These are phyloP conservation scores for Pyrus pyrifolia DNA, from an alignment of 306 rosid species.

Conservation along the genomic window DNA sequence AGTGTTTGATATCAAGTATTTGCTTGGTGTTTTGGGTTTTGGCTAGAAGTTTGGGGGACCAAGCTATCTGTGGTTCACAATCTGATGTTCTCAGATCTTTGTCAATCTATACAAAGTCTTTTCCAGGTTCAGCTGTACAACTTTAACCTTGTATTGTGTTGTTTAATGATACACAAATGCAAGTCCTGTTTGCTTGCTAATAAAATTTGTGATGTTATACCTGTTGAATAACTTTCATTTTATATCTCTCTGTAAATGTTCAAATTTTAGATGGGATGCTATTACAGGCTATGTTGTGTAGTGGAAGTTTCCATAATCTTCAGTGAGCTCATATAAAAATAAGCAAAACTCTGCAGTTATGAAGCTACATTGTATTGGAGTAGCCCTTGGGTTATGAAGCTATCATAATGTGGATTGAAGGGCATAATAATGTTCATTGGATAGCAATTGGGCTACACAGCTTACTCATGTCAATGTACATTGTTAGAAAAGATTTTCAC, in stretches of 20 bases:
- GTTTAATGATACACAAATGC: neutral
- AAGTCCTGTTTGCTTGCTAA: neutral
- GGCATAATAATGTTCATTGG: neutral
- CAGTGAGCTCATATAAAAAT: neutral
- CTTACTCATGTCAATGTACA: neutral
- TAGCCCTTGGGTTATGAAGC: neutral
- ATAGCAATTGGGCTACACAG: neutral
- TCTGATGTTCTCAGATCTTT: neutral
- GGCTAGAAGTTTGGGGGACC: neutral
- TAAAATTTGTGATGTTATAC: neutral
- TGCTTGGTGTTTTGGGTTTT: neutral
- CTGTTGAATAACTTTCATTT: neutral
- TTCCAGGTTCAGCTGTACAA: neutral
- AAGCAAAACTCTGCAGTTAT: neutral
- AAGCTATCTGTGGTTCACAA: neutral
- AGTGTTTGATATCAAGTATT: neutral
- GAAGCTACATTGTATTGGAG: neutral
- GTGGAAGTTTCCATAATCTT: neutral
- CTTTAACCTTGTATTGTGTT: neutral
- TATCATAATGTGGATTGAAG: neutral
- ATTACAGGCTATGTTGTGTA: neutral
- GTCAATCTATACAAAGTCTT: neutral
- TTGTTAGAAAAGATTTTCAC: neutral
- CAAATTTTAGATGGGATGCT: neutral
- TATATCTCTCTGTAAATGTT: neutral